Base-by-base conservation (phyloP, 306 rosid species). In the Glycine tomentella region DNA sequence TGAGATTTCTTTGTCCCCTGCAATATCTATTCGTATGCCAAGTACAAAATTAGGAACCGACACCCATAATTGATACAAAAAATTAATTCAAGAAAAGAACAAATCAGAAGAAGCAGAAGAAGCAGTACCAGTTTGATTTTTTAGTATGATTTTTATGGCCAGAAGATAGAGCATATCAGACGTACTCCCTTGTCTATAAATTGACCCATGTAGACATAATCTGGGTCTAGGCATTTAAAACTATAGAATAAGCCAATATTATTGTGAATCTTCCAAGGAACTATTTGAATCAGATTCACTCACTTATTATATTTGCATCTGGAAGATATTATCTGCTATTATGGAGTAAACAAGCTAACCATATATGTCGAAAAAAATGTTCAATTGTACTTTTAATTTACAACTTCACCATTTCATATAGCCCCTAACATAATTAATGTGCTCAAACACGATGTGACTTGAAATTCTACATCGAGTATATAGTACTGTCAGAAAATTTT, bases 21-120 rank as follows among this genome's bases (percentile, higher is more conserved):
- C 64, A 7, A 66, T 31, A 71, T 80, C 84, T 68, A 36, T 75
- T 75, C 65, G 58, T 80, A 80, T 69, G 17, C 61, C 72, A 80
- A 80, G 82, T 76, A 76, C 82, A n/a, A 7, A 46, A 80, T 76
- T 84, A 75, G 85, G 76, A 76, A 80, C 85, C 85, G 85, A 84
- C 87, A 76, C 79, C 55, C 66, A 80, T 70, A 76, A 80, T 75
- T 76, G 20, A 51, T 3, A 2, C 14, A 9, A 9, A 10, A 17
- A 33, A 75, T 79, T 52, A 51, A 69, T 69, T 69, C 12, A 69
- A 70, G 3, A 33, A 25, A 78, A 68, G 16, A 36, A 83, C 58
- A 53, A 31, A 42, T 15, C 64, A 69, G 74, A 46, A 65, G 71
- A 13, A 65, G 71, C 45, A 63, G 69, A 63, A 38, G 71, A 78